Base-by-base conservation (phyloP, 352 stramenopile species). In the Globisporangium orthogonon region DNA sequence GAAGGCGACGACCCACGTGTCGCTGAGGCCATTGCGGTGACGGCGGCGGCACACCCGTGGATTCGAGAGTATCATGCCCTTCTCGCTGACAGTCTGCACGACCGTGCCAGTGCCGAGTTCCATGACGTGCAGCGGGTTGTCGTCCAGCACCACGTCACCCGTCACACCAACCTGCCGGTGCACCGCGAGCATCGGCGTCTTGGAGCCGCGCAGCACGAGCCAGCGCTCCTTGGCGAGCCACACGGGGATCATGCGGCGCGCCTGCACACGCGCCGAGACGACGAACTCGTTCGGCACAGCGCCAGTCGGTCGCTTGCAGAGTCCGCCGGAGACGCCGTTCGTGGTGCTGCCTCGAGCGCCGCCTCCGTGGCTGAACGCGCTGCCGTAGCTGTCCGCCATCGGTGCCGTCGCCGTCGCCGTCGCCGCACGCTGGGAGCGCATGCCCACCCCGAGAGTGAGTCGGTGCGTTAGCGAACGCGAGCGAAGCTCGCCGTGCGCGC, bases 151-250 rank as follows among this genome's bases (percentile, higher is more conserved):
- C n/a, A 70, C 60, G n/a, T 5, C 43, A 2, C 45, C 45, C 44
- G 50, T 52, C 2, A 13, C 29, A 10, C 18, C 30, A 13, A 65
- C 62, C 14, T 83, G 73, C 9, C 73, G 63, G 33, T 86, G 80
- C 1, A 84, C 74, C 1, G 76, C 74, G 30, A 86, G 56, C 5
- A 80, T 71, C 4, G 78, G 78, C 18, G 74, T 70, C 62, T 86
- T 89, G 55, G 74, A 83, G 14, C 78, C 78, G 5, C 78, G 75
- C 14, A 89, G 61, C 41, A 86, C 76, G 17, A 89, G 48, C 74
- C 76, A 86, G 5, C 78, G 74, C 14, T 61, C 60, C 48, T 73
- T 78, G 5, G 74, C 62, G 43, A 86, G 63, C 75, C 78, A 89
- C 30, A 73, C 55, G 49, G 78, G 78, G 33, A 83, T 69, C 49